Base-by-base conservation (phyloP, 2,329 filamentous ascomycete species). In the Colletotrichum tamarilloi region DNA sequence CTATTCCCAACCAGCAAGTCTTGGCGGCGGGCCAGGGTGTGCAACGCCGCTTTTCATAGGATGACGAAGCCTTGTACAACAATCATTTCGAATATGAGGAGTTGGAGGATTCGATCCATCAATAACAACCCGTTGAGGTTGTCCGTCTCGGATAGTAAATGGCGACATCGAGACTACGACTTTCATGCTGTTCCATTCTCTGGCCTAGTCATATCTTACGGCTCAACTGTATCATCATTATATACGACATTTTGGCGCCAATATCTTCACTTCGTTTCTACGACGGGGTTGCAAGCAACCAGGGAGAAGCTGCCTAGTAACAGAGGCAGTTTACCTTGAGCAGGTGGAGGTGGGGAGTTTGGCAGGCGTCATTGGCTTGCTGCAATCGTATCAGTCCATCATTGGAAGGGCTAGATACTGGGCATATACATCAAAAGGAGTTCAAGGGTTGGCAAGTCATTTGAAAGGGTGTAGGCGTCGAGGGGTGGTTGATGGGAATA, bases 31-130 rank as follows among this genome's bases (percentile, higher is more conserved):
- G 88, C 46, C 88, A 90, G 77, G 85, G 85, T 68, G 84, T 88
- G 9, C 85, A 88, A 76, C 85, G 90, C 72, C 88, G 89, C 73
- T 90, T 88, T 81, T 90, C 87, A 81, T 91, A 89, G 82, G 77
- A 77, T 74, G 78, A 67, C 8, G 35, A 42, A 11, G 16, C 9
- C 46, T 62, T 28, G n/a, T 35, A 52, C 24, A 26, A 55, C 28
- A 49, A 22, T 42, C 30, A 3, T 58, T n/a, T 55, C 26, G 4
- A 22, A 28, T 11, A 42, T 11, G 52, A 24, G 22, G 53, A 52
- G 67, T 52, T 52, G 22, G 59, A 63, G 9, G 24, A 1, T 26
- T 22, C 9, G 8, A 22, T 30, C 11, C 38, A 49, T 46, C 38
- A n/a, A 19, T 52, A 63, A 49, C 42, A 62, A 58, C 35, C 53